Evolutionary conservation across 768 basidiomycete genomes (phyloP).

Genomic region (Tulasnella sp.): DNA sequence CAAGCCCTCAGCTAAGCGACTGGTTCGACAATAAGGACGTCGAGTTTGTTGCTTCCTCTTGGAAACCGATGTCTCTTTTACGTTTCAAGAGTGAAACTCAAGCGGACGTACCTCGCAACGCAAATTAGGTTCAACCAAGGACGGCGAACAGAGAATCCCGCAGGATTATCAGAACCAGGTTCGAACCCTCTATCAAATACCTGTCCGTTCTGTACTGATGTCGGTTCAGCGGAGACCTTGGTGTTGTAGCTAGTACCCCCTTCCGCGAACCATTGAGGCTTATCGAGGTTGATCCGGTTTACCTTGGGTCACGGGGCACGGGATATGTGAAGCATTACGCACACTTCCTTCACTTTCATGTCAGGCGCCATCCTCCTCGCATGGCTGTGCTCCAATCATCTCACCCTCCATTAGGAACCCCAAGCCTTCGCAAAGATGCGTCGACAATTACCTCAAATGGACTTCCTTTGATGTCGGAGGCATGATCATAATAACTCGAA

Average conservation of each 20-base stretch:
- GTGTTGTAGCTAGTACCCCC: neutral
- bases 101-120: neutral
- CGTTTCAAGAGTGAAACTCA: neutral
- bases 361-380: conserved; percentile 1
- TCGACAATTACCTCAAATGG: neutral
- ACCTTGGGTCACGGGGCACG: neutral
- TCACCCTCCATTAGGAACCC: neutral
- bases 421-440: neutral
- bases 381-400: neutral
- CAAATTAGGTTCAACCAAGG: neutral
- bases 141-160: neutral
- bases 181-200: neutral
- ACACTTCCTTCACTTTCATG: neutral
- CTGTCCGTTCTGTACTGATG: neutral
- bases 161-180: neutral
- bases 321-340: neutral
- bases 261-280: neutral
- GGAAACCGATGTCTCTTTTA: neutral
- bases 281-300: neutral
- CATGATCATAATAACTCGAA: neutral
- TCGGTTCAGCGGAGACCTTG: neutral
- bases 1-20: neutral
- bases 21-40: neutral
- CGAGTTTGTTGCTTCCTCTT: neutral
- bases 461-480: neutral